phyloP scores from a whole-genome alignment of 495 filamentous ascomycete species.

The Parachaetomium inaequale region DNA sequence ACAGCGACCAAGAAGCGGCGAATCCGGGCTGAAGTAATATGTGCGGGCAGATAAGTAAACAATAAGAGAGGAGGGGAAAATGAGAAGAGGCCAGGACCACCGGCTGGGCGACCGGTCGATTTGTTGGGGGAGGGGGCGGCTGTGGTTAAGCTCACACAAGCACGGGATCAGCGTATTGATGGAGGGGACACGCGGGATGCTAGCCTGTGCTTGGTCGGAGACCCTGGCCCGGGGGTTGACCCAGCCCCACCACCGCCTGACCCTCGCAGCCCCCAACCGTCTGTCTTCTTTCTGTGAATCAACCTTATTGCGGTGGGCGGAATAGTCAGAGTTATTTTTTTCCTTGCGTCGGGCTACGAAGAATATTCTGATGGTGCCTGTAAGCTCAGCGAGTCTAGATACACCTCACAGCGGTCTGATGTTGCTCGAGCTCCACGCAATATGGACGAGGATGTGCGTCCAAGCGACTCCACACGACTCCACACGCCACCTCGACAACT shows the following conservation, averaged over 20 bases:
- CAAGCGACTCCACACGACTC: not conserved
- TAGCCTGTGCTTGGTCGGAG: constrained; percentile 3
- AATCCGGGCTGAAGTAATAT: not conserved
- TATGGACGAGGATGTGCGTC: not conserved
- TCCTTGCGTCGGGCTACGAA: not conserved
- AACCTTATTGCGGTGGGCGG: not conserved
- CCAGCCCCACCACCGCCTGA: constrained; percentile 4
- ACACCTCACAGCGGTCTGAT: not conserved
- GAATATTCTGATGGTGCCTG: not conserved
- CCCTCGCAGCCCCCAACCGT: not conserved
- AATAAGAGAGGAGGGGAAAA: not conserved
- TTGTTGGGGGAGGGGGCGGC: not conserved
- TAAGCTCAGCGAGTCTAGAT: too few species aligned
- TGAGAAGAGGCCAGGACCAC: not conserved
- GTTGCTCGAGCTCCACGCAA: not conserved
- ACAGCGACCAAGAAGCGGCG: not conserved
- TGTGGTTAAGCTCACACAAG: constrained; percentile 4
- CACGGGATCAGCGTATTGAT: constrained; percentile 3
- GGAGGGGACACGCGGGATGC: constrained; percentile 5
- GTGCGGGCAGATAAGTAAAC: not conserved
- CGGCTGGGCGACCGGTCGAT: not conserved
- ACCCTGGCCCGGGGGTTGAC: not conserved
- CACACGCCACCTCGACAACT: not conserved
- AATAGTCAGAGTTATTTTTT: not conserved
- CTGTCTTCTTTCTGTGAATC: not conserved